Evolutionary conservation across 345 rosid species (phyloP).

Genomic region (Durio zibethinus): DNA sequence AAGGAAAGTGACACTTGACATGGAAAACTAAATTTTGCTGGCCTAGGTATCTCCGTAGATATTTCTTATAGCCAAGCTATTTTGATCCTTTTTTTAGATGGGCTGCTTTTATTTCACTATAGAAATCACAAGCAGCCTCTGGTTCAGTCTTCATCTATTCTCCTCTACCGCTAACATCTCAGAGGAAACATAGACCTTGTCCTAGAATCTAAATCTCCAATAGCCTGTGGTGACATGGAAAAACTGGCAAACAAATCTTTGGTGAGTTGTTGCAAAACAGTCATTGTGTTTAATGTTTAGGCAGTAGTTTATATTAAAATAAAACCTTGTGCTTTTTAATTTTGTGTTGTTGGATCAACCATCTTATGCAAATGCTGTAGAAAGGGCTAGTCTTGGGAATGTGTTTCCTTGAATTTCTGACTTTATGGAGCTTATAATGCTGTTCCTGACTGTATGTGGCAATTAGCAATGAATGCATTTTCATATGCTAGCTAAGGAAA

Average conservation of each 20-base stretch:
- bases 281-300: neutral
- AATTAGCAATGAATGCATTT: neutral
- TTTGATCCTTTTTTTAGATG: neutral
- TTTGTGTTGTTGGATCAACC: neutral
- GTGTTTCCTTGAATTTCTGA: neutral
- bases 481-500: neutral
- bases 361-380: neutral
- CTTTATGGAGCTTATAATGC: neutral
- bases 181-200: neutral
- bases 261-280: neutral
- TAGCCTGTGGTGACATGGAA: neutral
- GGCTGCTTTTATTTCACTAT: neutral
- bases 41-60: neutral
- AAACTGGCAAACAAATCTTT: neutral
- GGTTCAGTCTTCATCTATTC: neutral
- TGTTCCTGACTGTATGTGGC: neutral
- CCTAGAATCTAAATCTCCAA: neutral
- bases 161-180: too few species aligned
- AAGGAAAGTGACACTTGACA: slow-evolving; percentile 1
- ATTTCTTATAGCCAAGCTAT: neutral
- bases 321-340: neutral
- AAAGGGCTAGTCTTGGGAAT: neutral
- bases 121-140: neutral
- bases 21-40: neutral
- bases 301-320: neutral